Conservation (phyloP, 2,329 filamentous ascomycete genomes). For the Sarocladium strictum region DNA sequence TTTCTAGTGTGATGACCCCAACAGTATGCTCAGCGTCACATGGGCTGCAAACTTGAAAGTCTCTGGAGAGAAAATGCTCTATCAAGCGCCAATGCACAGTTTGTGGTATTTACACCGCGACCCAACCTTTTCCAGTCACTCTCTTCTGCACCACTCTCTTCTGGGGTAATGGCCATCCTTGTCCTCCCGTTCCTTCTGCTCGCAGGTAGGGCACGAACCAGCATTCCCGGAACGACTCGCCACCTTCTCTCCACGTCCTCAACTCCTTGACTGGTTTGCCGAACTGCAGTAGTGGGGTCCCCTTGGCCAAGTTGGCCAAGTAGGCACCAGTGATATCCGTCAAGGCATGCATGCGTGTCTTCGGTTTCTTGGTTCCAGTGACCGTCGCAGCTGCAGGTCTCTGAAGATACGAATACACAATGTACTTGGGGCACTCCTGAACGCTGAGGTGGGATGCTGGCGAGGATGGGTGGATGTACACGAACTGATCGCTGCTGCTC, state of each 20-base stretch:
- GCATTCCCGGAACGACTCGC: conserved; percentile 56
- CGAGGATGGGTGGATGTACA: conserved; percentile 85
- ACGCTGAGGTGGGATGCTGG: conserved; percentile 64
- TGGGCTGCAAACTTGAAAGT: no score
- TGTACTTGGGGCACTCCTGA: conserved; percentile 76
- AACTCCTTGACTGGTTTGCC: conserved; percentile 90
- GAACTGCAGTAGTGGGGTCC: conserved; percentile 76
- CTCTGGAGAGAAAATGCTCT: no score
- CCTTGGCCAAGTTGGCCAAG: conserved; percentile 72
- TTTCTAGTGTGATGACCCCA: no score
- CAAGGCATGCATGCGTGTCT: conserved; percentile 82
- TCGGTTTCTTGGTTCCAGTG: conserved; percentile 50
- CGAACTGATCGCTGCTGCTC: conserved; percentile 54
- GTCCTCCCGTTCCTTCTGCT: conserved; percentile 55
- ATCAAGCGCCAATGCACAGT: no score
- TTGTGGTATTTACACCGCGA: conserved; percentile 52
- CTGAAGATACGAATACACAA: conserved; percentile 84
- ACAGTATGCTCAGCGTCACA: no score
- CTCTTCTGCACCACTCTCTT: conserved; percentile 78
- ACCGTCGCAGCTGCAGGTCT: conserved; percentile 49
- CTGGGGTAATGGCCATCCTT: conserved; percentile 82
- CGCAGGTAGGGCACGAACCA: conserved; percentile 76
- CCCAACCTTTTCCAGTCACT: conserved; percentile 67
- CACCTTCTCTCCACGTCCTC: conserved; percentile 34
- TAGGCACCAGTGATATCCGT: conserved; percentile 72